Evolutionary conservation across 768 basidiomycete genomes (phyloP).

Genomic region (Steccherinum ochraceum): DNA sequence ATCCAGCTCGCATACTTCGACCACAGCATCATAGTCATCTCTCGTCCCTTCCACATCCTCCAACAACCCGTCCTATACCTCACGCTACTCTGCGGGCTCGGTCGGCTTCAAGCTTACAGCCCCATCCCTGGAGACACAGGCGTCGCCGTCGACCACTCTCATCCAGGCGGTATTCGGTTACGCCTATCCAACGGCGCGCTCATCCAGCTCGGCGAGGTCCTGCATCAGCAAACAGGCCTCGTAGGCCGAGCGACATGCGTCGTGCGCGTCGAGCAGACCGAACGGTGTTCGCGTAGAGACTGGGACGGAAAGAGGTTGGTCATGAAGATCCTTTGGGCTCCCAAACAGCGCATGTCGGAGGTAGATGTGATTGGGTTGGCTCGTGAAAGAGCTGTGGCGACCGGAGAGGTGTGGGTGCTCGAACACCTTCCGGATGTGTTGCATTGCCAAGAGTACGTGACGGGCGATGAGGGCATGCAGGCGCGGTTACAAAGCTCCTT

Average conservation of each 20-base stretch:
- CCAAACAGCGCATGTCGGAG: not conserved
- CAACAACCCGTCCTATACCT: not conserved
- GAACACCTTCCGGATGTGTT: not conserved
- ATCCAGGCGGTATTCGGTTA: too few species aligned
- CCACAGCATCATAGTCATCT: not conserved
- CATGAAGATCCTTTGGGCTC: not conserved
- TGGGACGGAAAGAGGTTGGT: not conserved
- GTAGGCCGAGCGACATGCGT: not conserved
- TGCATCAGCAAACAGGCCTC: not conserved
- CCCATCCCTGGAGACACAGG: not conserved
- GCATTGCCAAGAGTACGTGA: not conserved
- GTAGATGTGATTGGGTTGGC: not conserved
- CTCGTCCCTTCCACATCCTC: not conserved
- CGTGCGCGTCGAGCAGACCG: not conserved
- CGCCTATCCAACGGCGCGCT: not conserved
- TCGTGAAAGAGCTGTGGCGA: not conserved
- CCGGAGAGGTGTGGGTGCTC: not conserved
- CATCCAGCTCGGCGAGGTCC: not conserved
- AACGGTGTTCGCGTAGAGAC: not conserved
- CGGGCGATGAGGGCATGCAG: not conserved
- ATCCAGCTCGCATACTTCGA: not conserved
- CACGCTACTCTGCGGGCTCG: not conserved
- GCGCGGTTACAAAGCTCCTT: not conserved
- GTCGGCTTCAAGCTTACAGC: not conserved
- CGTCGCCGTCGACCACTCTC: too few species aligned